phyloP scores from a whole-genome alignment of 306 rosid species.

The Sesbania bispinosa region DNA sequence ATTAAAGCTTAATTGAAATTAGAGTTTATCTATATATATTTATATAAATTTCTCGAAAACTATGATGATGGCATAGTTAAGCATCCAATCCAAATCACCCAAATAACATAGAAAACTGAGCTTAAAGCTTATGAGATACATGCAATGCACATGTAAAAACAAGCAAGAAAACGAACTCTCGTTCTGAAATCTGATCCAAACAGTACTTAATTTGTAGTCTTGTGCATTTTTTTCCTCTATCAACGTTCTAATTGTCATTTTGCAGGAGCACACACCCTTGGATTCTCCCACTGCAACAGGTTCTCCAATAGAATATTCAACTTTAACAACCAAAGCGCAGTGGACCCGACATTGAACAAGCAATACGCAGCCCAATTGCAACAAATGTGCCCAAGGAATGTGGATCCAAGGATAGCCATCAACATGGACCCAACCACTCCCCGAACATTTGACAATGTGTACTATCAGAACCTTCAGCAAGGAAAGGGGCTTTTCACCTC shows the following conservation, averaged over 20 bases:
- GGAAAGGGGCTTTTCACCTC: constrained; percentile 67
- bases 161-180: not conserved
- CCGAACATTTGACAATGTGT: constrained; percentile 47
- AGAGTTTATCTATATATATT: not conserved
- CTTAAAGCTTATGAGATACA: not conserved
- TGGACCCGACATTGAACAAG: constrained; percentile 50
- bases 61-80: not conserved
- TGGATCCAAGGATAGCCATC: constrained; percentile 64
- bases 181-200: not conserved
- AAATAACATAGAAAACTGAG: not conserved
- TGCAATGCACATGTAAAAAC: not conserved
- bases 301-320: constrained; percentile 47
- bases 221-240: not conserved
- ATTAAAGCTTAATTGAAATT: not conserved
- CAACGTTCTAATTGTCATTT: not conserved
- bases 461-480: constrained; percentile 58
- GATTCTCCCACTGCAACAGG: constrained; percentile 74
- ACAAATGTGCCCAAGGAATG: constrained; percentile 56
- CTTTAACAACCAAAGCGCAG: constrained; percentile 30
- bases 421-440: constrained; percentile 84
- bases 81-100: not conserved
- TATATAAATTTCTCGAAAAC: not conserved
- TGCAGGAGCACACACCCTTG: constrained; percentile 78
- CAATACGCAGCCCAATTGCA: constrained; percentile 39
- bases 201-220: not conserved